Percentiles rank a stretch among this genome's conserved stretches.
phyloP scores from a whole-genome alignment of 306 rosid genomes.

The Fragaria ananassa region DNA sequence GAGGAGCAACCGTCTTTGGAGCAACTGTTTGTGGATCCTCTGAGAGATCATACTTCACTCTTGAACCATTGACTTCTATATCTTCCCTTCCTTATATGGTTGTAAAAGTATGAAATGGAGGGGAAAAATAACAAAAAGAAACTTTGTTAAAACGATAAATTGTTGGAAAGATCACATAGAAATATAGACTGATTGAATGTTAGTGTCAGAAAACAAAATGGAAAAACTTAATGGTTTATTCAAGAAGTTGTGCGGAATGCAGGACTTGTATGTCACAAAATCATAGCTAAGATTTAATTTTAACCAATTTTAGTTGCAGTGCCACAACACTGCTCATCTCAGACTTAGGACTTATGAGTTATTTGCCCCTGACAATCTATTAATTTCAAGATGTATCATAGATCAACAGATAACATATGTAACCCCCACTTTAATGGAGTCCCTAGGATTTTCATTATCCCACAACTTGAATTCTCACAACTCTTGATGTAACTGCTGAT shows the following conservation, averaged over 20 bases:
- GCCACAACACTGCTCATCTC: neutral
- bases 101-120: constrained; percentile 2
- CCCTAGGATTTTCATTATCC: neutral
- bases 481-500: constrained; percentile 3
- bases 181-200: neutral
- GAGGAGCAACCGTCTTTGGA: constrained; percentile 29
- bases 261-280: neutral
- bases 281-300: neutral
- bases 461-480: constrained; percentile 6
- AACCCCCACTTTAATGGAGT: neutral
- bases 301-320: neutral
- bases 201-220: constrained; percentile 18
- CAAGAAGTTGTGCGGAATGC: neutral
- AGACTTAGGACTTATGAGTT: neutral
- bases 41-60: constrained; percentile 22
- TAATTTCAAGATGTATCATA: neutral
- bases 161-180: constrained; percentile 17
- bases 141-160: constrained; percentile 17
- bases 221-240: neutral
- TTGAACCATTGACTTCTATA: constrained; percentile 33
- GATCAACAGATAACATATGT: neutral
- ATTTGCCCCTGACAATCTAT: neutral
- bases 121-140: neutral
- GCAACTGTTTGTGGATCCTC: constrained; percentile 35
- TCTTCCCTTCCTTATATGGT: constrained; percentile 38